These are phyloP conservation scores for Verbena officinalis DNA, from an alignment of 257 asterid genomes.

Conservation along the genomic window DNA sequence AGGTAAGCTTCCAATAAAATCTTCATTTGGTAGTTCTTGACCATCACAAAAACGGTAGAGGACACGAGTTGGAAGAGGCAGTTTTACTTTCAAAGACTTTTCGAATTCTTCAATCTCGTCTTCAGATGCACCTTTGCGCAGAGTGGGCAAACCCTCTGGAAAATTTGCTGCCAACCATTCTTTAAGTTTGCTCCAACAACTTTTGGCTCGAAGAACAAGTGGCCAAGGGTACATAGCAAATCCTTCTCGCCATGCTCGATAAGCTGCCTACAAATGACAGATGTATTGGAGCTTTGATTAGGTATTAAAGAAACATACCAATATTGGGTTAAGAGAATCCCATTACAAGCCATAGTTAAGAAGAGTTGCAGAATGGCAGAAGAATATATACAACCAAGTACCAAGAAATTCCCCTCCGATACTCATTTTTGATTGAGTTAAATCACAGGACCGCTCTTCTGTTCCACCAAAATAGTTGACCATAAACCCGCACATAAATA, in stretches of 20 bases:
- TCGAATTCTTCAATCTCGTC: slow-evolving; percentile 60
- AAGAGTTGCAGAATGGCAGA: background rate
- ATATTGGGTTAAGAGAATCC: background rate
- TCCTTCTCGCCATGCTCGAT: slow-evolving; percentile 71
- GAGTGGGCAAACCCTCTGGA: slow-evolving; percentile 74
- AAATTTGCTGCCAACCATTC: slow-evolving; percentile 65
- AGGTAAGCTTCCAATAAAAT: slow-evolving; percentile 37
- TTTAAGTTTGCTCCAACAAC: slow-evolving; percentile 71
- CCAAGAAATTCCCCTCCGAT: background rate
- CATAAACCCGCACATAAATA: background rate
- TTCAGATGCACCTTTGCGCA: slow-evolving; percentile 82
- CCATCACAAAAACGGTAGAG: slow-evolving; percentile 89
- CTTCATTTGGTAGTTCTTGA: slow-evolving; percentile 54
- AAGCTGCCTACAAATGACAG: slow-evolving; percentile 59
- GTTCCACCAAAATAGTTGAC: slow-evolving; percentile 3
- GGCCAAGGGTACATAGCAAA: slow-evolving; percentile 86
- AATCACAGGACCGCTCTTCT: background rate
- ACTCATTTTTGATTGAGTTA: background rate
- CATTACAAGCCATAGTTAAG: background rate
- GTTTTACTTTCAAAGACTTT: slow-evolving; percentile 59
- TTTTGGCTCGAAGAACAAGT: slow-evolving; percentile 67
- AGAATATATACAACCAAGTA: background rate
- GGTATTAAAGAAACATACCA: background rate
- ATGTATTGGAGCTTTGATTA: slow-evolving; percentile 16
- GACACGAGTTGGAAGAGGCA: slow-evolving; percentile 87